Evolutionary conservation across 345 rosid genomes (phyloP).

Genomic region (Gossypium bickii): DNA sequence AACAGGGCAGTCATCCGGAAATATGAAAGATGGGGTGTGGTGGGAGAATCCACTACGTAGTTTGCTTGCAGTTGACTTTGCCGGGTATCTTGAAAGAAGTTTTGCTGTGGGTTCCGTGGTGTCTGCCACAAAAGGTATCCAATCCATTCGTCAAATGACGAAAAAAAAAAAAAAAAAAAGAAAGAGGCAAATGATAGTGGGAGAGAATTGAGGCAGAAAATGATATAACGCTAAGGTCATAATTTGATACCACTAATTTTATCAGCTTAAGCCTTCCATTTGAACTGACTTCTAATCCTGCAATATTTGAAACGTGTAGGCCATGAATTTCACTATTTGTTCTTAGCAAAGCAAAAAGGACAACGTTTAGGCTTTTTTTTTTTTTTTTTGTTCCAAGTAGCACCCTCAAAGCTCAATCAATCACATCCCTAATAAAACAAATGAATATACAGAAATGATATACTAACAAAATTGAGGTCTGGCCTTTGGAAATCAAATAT

Average conservation of each 20-base stretch:
- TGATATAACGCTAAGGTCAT: no score
- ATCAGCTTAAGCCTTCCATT: not conserved
- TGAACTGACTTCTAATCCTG: not conserved
- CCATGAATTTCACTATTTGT: not conserved
- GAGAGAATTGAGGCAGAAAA: not conserved
- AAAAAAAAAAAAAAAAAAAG: not conserved
- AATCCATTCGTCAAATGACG: conserved; percentile 1
- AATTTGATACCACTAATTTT: no score
- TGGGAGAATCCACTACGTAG: conserved; percentile 4
- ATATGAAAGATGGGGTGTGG: not conserved
- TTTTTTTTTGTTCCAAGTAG: no score
- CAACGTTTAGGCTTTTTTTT: no score
- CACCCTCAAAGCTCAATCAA: no score
- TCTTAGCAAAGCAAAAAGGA: not conserved
- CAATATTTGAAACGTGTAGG: not conserved
- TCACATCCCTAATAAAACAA: no score
- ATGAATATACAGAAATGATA: no score
- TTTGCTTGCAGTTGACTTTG: not conserved
- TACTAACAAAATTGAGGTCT: no score
- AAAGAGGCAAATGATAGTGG: not conserved
- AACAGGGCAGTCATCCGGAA: not conserved
- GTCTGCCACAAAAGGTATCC: conserved; percentile 18
- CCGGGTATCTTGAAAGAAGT: conserved; percentile 1
- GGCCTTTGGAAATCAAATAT: no score
- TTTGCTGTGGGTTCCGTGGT: conserved; percentile 7